Evolutionary conservation across 2,329 filamentous ascomycete species (phyloP), one percentile per base, ranked within the genome.

Genomic region (Diaporthe sp.): DNA sequence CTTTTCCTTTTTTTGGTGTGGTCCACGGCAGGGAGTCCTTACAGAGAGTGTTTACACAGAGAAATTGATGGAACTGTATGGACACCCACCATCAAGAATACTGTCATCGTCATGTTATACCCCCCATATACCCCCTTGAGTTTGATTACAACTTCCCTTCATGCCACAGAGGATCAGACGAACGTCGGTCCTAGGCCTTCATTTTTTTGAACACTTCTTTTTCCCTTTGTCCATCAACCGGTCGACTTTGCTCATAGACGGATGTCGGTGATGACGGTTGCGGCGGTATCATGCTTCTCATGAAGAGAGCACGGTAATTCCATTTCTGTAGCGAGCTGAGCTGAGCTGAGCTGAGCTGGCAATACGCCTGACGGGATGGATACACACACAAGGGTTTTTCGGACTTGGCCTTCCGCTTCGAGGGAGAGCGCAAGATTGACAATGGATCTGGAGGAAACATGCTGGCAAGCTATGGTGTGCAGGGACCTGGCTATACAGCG

Each of bases 101-200:
- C 25, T 53, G 49, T 62, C 31, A 53, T 62, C 34, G 37, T 72
- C 57, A 70, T 70, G 65, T 70, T 70, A 70, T 70, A 61, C 71
- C 71, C 71, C 44, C 71, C 55, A 73, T 73, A 73, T 73, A 73
- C 71, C 71, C 58, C 71, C 58, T 62, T 55, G 58, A 55, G 49
- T 73, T 73, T 65, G 58, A 19, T 65, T 57, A 42, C 25, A 25
- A 17, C n/a, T 65, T 55, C 58, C 51, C 58, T 73, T 73, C 49
- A 13, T 3, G 31, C 65, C 60, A 19, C n/a, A 17, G 12, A 57
- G 34, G 71, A 39, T 37, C 25, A 55, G 58, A 73, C 31, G 12
- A 53, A 34, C 19, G 22, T 39, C 31, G 10, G 12, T 39, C 31
- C 44, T 49, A 34, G 44, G 65, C 37, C 15, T 17, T 13, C 39